Base-by-base conservation (phyloP, 2,329 filamentous ascomycete species). In the Fusarium sp. region DNA sequence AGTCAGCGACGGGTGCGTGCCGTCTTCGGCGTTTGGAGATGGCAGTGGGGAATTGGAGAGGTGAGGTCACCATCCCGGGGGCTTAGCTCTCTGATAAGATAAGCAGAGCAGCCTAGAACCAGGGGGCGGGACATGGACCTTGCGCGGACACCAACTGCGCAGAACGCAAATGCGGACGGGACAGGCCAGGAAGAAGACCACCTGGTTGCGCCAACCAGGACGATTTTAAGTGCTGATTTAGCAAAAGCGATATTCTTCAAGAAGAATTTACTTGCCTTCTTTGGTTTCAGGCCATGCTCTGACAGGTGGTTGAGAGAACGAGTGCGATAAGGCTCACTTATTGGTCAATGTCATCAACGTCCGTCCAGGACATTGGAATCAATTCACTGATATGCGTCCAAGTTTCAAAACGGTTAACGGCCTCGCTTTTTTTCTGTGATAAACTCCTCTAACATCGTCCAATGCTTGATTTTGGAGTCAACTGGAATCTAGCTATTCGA, bases 41-140 rank as follows among this genome's bases (percentile, higher is more conserved):
- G 70, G 63, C 32, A 75, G 77, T 77, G 74, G 77, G 77, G 78
- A 77, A 74, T 64, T 65, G 34, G 69, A 68, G 71, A 72, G 57
- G 72, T 79, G 77, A 67, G 68, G 67, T 76, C 70, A 76, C 70
- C 57, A 64, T 56, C 37, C n/a, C 27, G 41, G 54, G 27, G 71
- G 63, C 71, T 25, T 18, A 30, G 27, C 48, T 54, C 11, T 11
- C n/a, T 64, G 73, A 75, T 75, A 75, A 75, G 73, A 75, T 75
- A 75, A 75, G 48, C 25, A 11, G 66, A 62, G 14, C 11, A 30
- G 48, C 27, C 48, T 52, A 27, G 25, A 27, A 45, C 41, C 41
- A 45, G 41, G 39, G 20, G 41, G 41, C 20, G 41, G 48, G 6
- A 30, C 27, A 7, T 32, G 27, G 48, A 32, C 27, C 10, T 27